Conservation (phyloP, 2,329 filamentous ascomycete genomes). For the Dichotomopilus funicola region DNA sequence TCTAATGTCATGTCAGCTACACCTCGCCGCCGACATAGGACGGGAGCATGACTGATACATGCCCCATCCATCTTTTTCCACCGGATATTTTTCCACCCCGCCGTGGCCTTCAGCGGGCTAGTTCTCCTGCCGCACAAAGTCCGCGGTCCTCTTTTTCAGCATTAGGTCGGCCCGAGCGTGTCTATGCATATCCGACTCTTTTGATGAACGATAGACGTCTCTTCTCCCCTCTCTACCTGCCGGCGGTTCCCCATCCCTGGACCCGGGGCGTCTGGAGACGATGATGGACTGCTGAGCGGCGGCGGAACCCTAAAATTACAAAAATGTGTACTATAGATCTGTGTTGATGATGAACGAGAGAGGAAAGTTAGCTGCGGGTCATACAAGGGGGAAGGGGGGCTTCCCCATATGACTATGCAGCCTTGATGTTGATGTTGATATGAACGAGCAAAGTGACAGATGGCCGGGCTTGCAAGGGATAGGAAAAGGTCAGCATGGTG, state of each 20-base stretch:
- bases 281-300: no score
- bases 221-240: neutral
- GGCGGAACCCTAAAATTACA: neutral
- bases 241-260: neutral
- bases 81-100: conserved; percentile 4
- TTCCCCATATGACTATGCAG: no score
- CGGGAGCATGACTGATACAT: neutral
- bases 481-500: neutral
- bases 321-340: conserved; percentile 15
- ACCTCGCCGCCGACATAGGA: conserved; percentile 3
- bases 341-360: neutral
- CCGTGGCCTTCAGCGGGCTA: conserved; percentile 7
- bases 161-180: conserved; percentile 7
- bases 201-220: conserved; percentile 14
- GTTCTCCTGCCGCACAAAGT: neutral
- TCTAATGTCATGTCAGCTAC: conserved; percentile 15
- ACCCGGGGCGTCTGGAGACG: no score
- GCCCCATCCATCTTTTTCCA: neutral
- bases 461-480: no score
- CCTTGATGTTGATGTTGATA: no score
- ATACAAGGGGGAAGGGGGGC: neutral
- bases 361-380: neutral
- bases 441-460: no score
- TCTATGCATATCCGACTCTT: conserved; percentile 17
- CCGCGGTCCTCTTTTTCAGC: neutral